Percentiles rank a stretch among this genome's conserved stretches.
Conservation (phyloP, 2,329 filamentous ascomycete species). For the Onygena corvina region DNA sequence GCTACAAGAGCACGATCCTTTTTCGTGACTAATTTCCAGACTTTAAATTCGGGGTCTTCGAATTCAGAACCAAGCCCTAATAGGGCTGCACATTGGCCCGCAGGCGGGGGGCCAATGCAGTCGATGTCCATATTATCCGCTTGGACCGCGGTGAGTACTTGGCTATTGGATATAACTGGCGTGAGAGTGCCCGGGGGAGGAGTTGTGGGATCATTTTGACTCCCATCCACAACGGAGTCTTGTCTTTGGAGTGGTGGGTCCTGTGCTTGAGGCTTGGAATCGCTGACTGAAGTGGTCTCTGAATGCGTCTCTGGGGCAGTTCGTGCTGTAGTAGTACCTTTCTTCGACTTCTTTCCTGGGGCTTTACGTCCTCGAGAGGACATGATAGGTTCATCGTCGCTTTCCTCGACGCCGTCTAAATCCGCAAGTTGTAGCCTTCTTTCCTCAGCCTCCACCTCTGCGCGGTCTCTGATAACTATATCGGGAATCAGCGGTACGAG, state of each 20-base stretch:
- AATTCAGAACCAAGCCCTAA: conserved; percentile 65
- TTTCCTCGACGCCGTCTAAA: conserved; percentile 74
- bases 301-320: conserved; percentile 46
- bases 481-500: conserved; percentile 91
- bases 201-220: conserved; percentile 71
- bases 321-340: conserved; percentile 45
- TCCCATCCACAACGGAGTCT: conserved; percentile 60
- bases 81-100: conserved; percentile 53
- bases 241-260: conserved; percentile 50
- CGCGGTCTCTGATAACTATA: conserved; percentile 75
- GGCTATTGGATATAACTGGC: conserved; percentile 58
- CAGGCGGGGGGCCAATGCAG: conserved; percentile 52
- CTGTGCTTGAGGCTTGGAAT: conserved; percentile 31
- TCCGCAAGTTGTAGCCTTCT: conserved; percentile 73
- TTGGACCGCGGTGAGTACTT: conserved; percentile 48
- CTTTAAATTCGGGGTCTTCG: conserved; percentile 83
- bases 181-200: conserved; percentile 68
- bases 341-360: conserved; percentile 64
- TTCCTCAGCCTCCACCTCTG: conserved; percentile 79
- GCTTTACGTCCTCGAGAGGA: conserved; percentile 87
- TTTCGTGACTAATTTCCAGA: conserved; percentile 98
- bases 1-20: conserved; percentile 80
- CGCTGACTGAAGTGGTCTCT: conserved; percentile 37
- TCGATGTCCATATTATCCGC: conserved; percentile 81
- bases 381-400: conserved; percentile 97